Percentiles rank a stretch among this genome's conserved stretches.
Evolutionary conservation across 768 basidiomycete genomes (phyloP).

Genomic region (Solioccasus polychromus): DNA sequence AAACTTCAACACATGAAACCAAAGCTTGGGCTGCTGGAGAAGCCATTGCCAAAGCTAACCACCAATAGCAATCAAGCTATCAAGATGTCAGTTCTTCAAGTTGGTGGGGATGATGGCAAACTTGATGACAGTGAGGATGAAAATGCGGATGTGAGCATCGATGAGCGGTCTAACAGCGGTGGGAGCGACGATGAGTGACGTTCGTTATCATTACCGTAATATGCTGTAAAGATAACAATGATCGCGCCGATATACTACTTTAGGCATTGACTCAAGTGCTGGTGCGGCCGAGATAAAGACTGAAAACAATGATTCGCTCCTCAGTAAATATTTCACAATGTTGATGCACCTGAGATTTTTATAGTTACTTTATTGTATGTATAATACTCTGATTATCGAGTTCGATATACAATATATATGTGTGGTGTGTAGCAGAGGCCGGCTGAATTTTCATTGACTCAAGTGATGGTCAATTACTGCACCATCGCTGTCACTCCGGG

Average conservation of each 20-base stretch:
- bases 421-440: background rate
- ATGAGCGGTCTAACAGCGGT: background rate
- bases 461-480: background rate
- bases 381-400: background rate
- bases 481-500: too few relatives aligned
- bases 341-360: background rate
- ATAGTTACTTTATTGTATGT: background rate
- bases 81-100: background rate
- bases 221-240: background rate
- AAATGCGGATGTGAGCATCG: background rate
- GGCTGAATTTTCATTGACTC: background rate
- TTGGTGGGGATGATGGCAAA: background rate
- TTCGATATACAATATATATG: background rate
- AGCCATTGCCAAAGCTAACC: background rate
- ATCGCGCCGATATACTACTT: background rate
- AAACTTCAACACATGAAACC: background rate
- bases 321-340: background rate
- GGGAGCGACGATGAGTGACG: background rate
- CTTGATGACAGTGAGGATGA: background rate
- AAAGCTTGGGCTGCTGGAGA: background rate
- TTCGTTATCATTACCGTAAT: background rate
- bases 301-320: background rate
- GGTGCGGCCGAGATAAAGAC: background rate
- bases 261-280: background rate
- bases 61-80: background rate